Evolutionary conservation across 345 rosid species (phyloP).

Genomic region (Psidium friedrichsthalianum): DNA sequence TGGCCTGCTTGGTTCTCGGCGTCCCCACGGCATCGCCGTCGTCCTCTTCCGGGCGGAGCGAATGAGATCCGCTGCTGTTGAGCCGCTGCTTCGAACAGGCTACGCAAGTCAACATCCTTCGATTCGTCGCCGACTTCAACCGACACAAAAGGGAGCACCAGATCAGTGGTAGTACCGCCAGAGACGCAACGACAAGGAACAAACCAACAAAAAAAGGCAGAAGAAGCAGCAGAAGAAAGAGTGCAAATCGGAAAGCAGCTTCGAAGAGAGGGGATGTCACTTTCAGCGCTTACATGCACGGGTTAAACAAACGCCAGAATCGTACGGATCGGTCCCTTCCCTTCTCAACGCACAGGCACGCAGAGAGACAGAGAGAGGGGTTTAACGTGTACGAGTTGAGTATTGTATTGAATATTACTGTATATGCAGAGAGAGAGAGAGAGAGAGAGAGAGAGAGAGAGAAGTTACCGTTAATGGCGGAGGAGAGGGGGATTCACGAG

Average conservation of each 20-base stretch:
- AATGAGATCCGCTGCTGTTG: conserved; percentile 41
- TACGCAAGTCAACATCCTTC: conserved; percentile 77
- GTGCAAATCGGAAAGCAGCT: not conserved
- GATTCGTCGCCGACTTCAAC: not conserved
- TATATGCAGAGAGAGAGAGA: not conserved
- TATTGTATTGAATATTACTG: no score
- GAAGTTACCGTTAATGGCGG: not conserved
- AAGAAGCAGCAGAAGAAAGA: not conserved
- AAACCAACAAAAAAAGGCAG: no score
- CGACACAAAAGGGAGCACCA: not conserved
- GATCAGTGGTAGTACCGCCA: not conserved
- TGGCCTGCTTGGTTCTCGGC: conserved; percentile 65
- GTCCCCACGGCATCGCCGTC: conserved; percentile 53
- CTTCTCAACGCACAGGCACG: not conserved
- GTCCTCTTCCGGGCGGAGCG: conserved; percentile 12
- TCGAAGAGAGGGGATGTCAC: not conserved
- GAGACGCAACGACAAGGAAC: not conserved
- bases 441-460: not conserved
- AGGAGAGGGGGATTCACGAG: not conserved
- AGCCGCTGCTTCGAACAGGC: conserved; percentile 63
- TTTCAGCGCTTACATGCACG: not conserved
- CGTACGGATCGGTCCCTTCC: not conserved
- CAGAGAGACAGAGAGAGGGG: not conserved
- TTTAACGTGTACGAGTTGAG: no score
- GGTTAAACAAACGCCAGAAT: not conserved